Percentiles rank a stretch among this genome's conserved stretches.
phyloP scores from a whole-genome alignment of 2,329 filamentous ascomycete genomes.

The Aureobasidium musti region DNA sequence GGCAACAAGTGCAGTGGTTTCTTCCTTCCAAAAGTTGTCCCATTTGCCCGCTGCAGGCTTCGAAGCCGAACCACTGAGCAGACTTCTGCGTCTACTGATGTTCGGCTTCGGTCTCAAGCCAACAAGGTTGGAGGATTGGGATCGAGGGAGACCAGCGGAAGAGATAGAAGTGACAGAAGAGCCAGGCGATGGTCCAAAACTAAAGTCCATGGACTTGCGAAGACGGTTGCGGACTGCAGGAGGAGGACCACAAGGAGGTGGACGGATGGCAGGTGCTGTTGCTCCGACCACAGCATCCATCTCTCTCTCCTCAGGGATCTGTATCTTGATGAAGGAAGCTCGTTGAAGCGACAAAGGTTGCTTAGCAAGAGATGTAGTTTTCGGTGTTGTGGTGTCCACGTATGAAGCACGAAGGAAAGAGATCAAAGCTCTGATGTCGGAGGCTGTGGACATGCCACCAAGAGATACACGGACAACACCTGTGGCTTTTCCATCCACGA shows the following conservation, averaged over 20 bases:
- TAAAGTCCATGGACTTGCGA: slow-evolving; percentile 6
- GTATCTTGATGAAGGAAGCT: slow-evolving; percentile 18
- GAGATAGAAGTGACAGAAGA: slow-evolving; percentile 8
- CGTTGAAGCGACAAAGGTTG: not conserved
- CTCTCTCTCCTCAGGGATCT: not conserved
- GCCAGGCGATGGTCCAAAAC: not conserved
- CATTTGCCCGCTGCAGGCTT: not conserved
- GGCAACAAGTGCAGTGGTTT: not conserved
- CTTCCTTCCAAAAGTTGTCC: slow-evolving; percentile 19
- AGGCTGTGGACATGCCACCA: slow-evolving; percentile 81
- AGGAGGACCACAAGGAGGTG: not conserved
- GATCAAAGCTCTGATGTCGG: slow-evolving; percentile 72
- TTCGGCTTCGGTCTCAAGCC: not conserved
- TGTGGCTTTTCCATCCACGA: slow-evolving; percentile 81
- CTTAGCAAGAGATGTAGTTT: not conserved
- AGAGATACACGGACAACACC: slow-evolving; percentile 83
- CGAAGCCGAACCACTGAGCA: not conserved
- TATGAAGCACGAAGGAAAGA: slow-evolving; percentile 41
- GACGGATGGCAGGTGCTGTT: not conserved
- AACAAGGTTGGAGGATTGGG: slow-evolving; percentile 11
- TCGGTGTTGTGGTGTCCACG: slow-evolving; percentile 32
- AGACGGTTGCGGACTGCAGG: slow-evolving; percentile 14
- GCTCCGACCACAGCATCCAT: not conserved
- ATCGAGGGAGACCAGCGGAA: not conserved
- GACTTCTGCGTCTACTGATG: not conserved